Base-by-base conservation (phyloP, 495 filamentous ascomycete genomes). In the Podospora didyma region DNA sequence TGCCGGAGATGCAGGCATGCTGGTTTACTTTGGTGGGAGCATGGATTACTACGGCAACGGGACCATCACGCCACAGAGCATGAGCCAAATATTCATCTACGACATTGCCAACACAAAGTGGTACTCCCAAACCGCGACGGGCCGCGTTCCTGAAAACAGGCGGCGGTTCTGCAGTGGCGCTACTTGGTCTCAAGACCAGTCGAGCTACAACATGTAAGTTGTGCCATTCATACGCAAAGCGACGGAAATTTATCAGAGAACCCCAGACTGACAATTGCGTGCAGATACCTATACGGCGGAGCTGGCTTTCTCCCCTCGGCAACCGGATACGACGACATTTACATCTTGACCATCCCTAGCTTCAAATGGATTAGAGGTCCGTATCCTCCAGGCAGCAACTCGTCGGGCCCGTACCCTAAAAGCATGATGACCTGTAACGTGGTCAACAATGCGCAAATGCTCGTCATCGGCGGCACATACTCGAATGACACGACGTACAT, bases 221-320 rank as follows among this genome's bases (percentile, higher is more conserved):
- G 23, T 22, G 11, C 24, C 46, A 2, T 49, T 31, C 23, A 7
- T 4, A 23, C 14, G 3, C 3, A 3, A 21, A 7, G 20, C 2
- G 20, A 22, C 46, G 17, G 17, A 16, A 6, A 14, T 37, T 37
- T n/a, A n/a, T n/a, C n/a, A n/a, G n/a, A n/a, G n/a, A n/a, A n/a
- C n/a, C n/a, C n/a, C 46, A 22, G 23, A 28, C 21, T 22, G 10
- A 26, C 46, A 31, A 31, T 7, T 7, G 14, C 16, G 62, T 7
- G 14, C 16, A 65, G 59, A 7, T 65, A 65, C 45, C 47, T 65
- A 21, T 65, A 65, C 51, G 63, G 63, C 12, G 60, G 63, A 4
- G 46, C 60, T 14, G 57, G 53, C 1, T 58, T 63, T 45, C 46
- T 46, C 1, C 51, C 63, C 5, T 22, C 48, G 19, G 55, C 57